phyloP scores from a whole-genome alignment of 352 stramenopile species.

The Aphanomyces euteiches region DNA sequence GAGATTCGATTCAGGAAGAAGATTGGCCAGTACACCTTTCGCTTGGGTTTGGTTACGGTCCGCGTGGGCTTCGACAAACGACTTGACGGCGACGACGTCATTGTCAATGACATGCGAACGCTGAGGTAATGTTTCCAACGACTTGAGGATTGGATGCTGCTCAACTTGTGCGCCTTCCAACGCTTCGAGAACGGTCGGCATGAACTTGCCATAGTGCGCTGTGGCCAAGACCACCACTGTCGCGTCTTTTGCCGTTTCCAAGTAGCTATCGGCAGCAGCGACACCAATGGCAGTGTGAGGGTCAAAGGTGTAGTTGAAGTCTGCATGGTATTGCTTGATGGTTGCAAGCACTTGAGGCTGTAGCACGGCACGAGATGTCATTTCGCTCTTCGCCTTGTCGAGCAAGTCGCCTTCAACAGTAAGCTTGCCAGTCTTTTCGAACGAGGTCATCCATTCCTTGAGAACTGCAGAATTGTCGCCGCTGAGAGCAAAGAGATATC shows the following conservation, averaged over 20 bases:
- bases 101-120: conserved; percentile 62
- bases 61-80: conserved; percentile 56
- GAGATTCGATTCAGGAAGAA: conserved; percentile 34
- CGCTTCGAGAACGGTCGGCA: conserved; percentile 87
- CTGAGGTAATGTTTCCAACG: conserved; percentile 65
- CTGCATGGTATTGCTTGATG: conserved; percentile 90
- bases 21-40: conserved; percentile 23
- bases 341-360: conserved; percentile 84
- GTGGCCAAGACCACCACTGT: conserved; percentile 94
- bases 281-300: conserved; percentile 96
- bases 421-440: conserved; percentile 93
- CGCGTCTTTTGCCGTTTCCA: conserved; percentile 52
- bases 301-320: conserved; percentile 95
- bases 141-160: conserved; percentile 75
- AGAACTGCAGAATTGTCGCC: conserved; percentile 91
- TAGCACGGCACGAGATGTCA: conserved; percentile 87
- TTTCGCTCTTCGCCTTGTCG: conserved; percentile 87
- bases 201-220: conserved; percentile 97
- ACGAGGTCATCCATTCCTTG: conserved; percentile 91
- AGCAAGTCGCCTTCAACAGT: conserved; percentile 90
- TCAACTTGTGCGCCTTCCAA: conserved; percentile 69
- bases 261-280: conserved; percentile 80
- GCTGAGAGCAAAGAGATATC: conserved; percentile 95
- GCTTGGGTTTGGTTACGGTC: too few species aligned
- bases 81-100: conserved; percentile 50